Base-by-base conservation (phyloP, 306 rosid species). In the Trichosanthes truncata region DNA sequence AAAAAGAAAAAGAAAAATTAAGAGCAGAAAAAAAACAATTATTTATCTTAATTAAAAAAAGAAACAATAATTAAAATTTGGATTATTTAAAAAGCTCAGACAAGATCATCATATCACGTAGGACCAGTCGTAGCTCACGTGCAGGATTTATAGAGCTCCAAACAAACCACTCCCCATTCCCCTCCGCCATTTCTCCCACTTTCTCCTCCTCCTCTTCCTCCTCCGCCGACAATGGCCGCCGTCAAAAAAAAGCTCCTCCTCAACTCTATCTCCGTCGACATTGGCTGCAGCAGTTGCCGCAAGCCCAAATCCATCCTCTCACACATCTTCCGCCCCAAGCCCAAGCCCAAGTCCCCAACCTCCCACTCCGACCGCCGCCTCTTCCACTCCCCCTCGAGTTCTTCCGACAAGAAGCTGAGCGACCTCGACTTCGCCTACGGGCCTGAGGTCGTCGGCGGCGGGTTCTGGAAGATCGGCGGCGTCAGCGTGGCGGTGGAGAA, bases 401-500 rank as follows among this genome's bases (percentile, higher is more conserved):
- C 8, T 4, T 31, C 43, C 9, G 78, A 74, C 45, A 74, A 51
- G 45, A 74, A 74, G 78, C 57, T 51, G 9, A 73, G 15, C 41
- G 59, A 73, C 7, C 4, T 7, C 9, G 35, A 68, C 18, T 4
- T n/a, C 17, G 1, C n/a, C 4, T 40, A 69, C 35, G 35, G 53
- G 2, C 5, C 55, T 2, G 76, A 71, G 20, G 56, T 45, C 0
- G 77, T 15, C 8, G 59, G 57, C 10, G 59, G 35, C 41, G 77
- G 59, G 0, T 46, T 26, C 7, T 45, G 77, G 77, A 48, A 72
- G 40, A 72, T 72, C 77, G 78, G 78, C 5, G 43, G 60, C 18
- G 78, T 51, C 5, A 78, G 81, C 74, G 69, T 60, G 59, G 81
- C 71, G 61, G 71, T 48, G 31, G 81, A 59, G 75, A 78, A 78